Evolutionary conservation across 257 asterid genomes (phyloP).

Genomic region (Sherardia arvensis): DNA sequence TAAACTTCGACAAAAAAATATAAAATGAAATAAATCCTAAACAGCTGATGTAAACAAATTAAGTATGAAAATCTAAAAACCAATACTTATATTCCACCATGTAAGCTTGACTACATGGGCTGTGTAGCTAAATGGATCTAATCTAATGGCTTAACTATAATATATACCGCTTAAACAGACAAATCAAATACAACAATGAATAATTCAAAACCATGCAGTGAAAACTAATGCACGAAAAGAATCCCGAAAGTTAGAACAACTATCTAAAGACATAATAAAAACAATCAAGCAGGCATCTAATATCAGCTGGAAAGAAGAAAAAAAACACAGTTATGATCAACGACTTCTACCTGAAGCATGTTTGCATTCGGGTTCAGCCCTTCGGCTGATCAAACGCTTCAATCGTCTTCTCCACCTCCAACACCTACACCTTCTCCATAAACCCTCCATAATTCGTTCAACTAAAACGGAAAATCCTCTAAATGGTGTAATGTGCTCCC

Average conservation of each 20-base stretch:
- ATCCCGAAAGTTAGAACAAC: too few species aligned
- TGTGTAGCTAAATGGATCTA: too few species aligned
- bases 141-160: too few species aligned
- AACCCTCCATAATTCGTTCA: conserved; percentile 84
- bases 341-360: conserved; percentile 40
- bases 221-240: too few species aligned
- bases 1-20: too few species aligned
- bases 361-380: conserved; percentile 64
- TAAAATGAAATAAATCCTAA: too few species aligned
- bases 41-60: background rate
- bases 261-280: too few species aligned
- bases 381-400: conserved; percentile 67
- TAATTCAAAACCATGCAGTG: too few species aligned
- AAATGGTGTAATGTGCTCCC: conserved; percentile 94
- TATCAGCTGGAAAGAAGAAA: background rate
- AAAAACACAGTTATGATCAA: too few species aligned
- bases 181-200: too few species aligned
- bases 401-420: too few species aligned
- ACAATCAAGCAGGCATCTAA: background rate
- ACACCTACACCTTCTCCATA: conserved; percentile 64
- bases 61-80: background rate
- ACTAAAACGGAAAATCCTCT: conserved; percentile 86
- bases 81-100: background rate
- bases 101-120: background rate
- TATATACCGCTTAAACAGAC: too few species aligned